Base-by-base conservation (phyloP, 2,329 filamentous ascomycete genomes). In the Didymellaceae sp. region DNA sequence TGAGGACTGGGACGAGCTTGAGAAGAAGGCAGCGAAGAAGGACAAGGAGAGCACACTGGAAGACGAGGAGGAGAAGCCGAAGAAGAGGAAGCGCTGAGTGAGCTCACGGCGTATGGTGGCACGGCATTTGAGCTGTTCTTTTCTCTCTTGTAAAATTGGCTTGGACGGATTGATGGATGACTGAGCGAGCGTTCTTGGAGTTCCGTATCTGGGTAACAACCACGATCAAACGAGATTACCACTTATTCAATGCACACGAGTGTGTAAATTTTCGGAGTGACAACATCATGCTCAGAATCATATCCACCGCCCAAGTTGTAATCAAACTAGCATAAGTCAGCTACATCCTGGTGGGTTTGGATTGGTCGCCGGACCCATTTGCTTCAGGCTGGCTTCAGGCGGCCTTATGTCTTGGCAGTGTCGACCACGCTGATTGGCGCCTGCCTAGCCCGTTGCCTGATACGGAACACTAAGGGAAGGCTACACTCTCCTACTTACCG, bases 1-100 rank as follows among this genome's bases (percentile, higher is more conserved):
- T 10, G 89, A 97, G 71, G 90, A 95, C 68, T 97, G 93, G 93
- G 92, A 97, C 70, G 91, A 95, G 74, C 73, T 97, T 52, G 93
- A 97, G 78, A 87, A 87, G 74, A 96, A 96, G 80, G 92, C 84
- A 1, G 82, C 81, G 65, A 81, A 76, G 72, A 85, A 86, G 71
- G 84, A 87, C 62, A 77, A 79, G 55, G 83, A 86, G 58, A 75
- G 74, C 40, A 76, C 76, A 2, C 58, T 78, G 18, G 77, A 81
- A 17, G 82, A 83, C 40, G 80, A 83, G 43, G 83, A 64, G 6
- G 60, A 85, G 22, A 77, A 83, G 48, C 80, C 82, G 24, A 77
- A 88, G 80, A 57, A 78, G 80, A 90, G 87, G 78, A 91, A 92
- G 76, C 86, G 89, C 67, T 52, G 21, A 35, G 41, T 24, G 11